Percentiles rank a stretch among this genome's conserved stretches.
These are phyloP conservation scores for Fistulina hepatica DNA, from an alignment of 1,284 basidiomycete species.

Conservation along the genomic window DNA sequence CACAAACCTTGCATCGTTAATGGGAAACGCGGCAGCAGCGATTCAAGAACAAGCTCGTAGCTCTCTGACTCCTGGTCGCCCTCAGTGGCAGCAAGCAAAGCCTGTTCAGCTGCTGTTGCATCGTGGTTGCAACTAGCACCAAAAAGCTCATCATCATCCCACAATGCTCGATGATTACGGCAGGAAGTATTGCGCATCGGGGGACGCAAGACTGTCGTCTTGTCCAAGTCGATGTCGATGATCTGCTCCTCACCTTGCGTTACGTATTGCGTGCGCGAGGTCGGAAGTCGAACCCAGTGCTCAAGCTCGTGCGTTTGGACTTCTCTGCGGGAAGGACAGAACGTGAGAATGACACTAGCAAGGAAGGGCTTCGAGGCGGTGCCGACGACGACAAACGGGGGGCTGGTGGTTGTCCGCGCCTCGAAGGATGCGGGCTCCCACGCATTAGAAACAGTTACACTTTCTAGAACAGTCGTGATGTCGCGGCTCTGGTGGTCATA, in stretches of 20 bases:
- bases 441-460: constrained; percentile 36
- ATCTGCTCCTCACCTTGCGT: constrained; percentile 59
- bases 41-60: neutral
- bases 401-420: constrained; percentile 28
- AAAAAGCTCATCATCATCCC: constrained; percentile 6
- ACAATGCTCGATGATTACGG: constrained; percentile 8
- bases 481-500: constrained; percentile 31
- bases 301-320: too few relatives aligned
- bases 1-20: neutral
- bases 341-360: constrained; percentile 47
- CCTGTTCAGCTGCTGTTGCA: neutral
- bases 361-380: constrained; percentile 52
- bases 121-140: neutral
- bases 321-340: constrained; percentile 28
- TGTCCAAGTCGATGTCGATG: constrained; percentile 61
- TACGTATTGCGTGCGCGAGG: constrained; percentile 31
- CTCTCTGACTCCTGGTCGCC: neutral
- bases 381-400: constrained; percentile 50
- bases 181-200: constrained; percentile 7
- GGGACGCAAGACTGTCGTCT: constrained; percentile 42
- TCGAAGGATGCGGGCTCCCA: constrained; percentile 30
- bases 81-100: neutral
- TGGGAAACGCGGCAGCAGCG: neutral
- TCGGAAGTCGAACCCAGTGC: constrained; percentile 66
- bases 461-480: constrained; percentile 41